Evolutionary conservation across 352 stramenopile species (phyloP).

Genomic region (Pilasporangium apinafurcum): DNA sequence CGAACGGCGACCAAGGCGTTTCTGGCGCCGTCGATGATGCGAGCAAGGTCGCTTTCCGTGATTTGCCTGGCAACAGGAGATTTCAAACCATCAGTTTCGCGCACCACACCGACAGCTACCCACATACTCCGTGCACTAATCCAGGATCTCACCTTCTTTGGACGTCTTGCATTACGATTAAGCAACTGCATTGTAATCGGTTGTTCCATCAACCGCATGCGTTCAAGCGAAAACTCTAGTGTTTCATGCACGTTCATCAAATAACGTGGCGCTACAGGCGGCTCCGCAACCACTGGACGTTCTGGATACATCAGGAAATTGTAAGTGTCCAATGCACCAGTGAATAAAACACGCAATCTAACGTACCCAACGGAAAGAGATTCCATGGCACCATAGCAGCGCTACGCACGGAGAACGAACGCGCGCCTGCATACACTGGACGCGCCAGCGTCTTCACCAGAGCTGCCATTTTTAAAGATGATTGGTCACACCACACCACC

Average conservation of each 20-base stretch:
- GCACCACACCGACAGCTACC: neutral
- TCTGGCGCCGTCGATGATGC: conserved; percentile 34
- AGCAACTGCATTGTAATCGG: conserved; percentile 36
- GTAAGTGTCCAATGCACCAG: neutral
- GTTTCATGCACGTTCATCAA: conserved; percentile 51
- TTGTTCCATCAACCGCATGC: conserved; percentile 31
- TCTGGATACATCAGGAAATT: conserved; percentile 3
- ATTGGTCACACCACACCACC: conserved; percentile 1
- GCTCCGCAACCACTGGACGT: neutral
- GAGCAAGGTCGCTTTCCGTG: conserved; percentile 51
- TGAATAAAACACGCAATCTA: neutral
- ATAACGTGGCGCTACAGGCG: conserved; percentile 26
- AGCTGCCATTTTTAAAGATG: conserved; percentile 2
- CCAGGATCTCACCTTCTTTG: conserved; percentile 28
- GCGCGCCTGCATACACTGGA: neutral
- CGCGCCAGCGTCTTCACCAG: conserved; percentile 13
- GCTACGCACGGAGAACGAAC: conserved; percentile 16
- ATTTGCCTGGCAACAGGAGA: conserved; percentile 20
- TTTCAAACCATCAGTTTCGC: neutral
- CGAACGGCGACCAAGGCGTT: conserved; percentile 25
- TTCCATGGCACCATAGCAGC: conserved; percentile 18
- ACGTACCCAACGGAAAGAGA: conserved; percentile 34
- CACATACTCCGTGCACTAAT: neutral
- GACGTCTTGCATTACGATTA: conserved; percentile 30
- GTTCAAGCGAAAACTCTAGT: conserved; percentile 48